Conservation (phyloP, 345 rosid genomes). For the Carallia brachiata region DNA sequence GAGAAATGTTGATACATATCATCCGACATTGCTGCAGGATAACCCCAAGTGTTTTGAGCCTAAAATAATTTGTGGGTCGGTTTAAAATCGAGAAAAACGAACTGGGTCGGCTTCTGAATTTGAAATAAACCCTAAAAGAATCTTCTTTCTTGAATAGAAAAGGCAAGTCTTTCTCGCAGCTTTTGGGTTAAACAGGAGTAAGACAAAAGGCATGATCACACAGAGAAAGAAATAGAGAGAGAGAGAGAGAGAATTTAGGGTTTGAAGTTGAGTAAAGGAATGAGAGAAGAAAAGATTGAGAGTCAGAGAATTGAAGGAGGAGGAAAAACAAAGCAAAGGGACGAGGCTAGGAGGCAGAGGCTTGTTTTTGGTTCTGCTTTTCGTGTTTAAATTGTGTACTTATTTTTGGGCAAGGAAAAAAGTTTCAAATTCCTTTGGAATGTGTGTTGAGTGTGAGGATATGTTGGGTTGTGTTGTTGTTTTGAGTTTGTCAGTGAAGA, state of each 20-base stretch:
- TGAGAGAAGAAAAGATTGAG: not conserved
- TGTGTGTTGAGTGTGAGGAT: too few species aligned
- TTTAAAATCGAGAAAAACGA: not conserved
- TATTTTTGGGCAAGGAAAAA: not conserved
- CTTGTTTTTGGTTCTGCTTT: too few species aligned
- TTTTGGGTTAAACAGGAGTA: not conserved
- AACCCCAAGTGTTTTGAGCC: not conserved
- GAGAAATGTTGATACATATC: conserved; percentile 88
- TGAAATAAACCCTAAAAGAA: conserved; percentile 13
- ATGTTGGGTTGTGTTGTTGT: too few species aligned
- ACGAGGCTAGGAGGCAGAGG: too few species aligned
- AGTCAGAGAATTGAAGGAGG: not conserved
- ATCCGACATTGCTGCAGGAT: conserved; percentile 54
- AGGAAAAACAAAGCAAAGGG: not conserved
- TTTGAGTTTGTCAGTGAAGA: too few species aligned
- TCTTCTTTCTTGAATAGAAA: not conserved
- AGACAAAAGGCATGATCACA: conserved; percentile 17
- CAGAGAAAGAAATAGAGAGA: not conserved
- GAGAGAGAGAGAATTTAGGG: conserved; percentile 9
- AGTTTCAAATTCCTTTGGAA: too few species aligned
- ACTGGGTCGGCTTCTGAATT: conserved; percentile 1
- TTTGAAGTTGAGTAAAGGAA: conserved; percentile 8
- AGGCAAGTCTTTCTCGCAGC: not conserved
- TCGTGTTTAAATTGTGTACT: not conserved
- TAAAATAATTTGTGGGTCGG: conserved; percentile 7